Base-by-base conservation (phyloP, 225 moss, liverwort and hornwort genomes). In the Physcomitrium patens region DNA sequence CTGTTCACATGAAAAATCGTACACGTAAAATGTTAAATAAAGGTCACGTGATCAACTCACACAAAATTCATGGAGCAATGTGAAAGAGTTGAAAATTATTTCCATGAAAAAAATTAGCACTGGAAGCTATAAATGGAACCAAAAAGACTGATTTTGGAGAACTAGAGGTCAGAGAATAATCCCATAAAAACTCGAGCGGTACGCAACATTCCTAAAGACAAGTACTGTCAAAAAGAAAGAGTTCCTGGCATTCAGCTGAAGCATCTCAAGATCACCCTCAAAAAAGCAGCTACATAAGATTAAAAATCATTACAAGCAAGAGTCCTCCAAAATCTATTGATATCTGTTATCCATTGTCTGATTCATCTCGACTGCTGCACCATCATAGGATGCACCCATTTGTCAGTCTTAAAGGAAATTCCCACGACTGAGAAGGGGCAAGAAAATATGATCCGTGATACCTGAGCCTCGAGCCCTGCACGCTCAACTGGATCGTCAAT, bases 391-490 rank as follows among this genome's bases (percentile, higher is more conserved):
- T 66, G 70, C 53, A 18, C 31, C 51, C 43, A 31, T 67, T 18
- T 47, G 19, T 65, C 45, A 47, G 12, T 8, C 28, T 42, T 59
- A 8, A 15, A 71, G 55, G 22, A 54, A 22, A 48, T 28, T 23
- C 5, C 2, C 19, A 23, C 51, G 37, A 70, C 47, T 41, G 0
- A 18, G 54, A 54, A 31, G 14, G 24, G 56, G 48, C 52, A 43
- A 22, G 26, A 56, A 65, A 57, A 58, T 28, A n/a, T 59, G 46
- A 27, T 31, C 69, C 22, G 67, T 73, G 26, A 57, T 85, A 97
- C 97, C 93, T 99, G 94, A 70, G 94, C 94, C 86, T 94, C 97
- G 72, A 99, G 87, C 65, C 97, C 91, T 67, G 94, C 94, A 73
- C 91, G 97, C 80, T 99, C 86, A 52, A 90, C 90, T 77, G 90